Evolutionary conservation across 2,329 filamentous ascomycete genomes (phyloP).

Genomic region (Phialemonium atrogriseum): DNA sequence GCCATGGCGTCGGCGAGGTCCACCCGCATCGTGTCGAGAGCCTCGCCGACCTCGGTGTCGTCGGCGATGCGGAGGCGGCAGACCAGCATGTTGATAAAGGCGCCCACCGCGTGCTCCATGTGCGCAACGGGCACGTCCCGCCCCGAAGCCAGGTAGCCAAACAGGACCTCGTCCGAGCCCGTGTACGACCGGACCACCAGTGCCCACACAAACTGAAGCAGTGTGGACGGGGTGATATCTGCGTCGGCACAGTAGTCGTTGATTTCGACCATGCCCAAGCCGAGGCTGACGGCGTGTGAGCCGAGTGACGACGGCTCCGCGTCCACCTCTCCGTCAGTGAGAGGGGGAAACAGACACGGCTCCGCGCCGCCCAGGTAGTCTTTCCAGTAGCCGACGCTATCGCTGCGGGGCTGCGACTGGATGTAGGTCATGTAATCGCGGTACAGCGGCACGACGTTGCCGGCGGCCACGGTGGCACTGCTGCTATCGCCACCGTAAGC

Average conservation of each 20-base stretch:
- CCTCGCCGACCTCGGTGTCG: conserved; percentile 24
- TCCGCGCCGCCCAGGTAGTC: conserved; percentile 15
- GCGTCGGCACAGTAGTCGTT: conserved; percentile 27
- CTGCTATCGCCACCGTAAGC: conserved; percentile 15
- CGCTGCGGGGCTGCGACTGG: conserved; percentile 9
- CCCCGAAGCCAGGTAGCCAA: conserved; percentile 45
- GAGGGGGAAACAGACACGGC: conserved; percentile 19
- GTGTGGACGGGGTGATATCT: conserved; percentile 36
- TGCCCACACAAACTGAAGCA: conserved; percentile 37
- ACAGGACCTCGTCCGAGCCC: conserved; percentile 28
- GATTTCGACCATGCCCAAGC: no score
- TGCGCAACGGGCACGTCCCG: conserved; percentile 40
- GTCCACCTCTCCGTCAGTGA: conserved; percentile 8
- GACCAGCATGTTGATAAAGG: conserved; percentile 47
- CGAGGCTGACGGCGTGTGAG: conserved; percentile 10
- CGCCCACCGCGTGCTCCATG: conserved; percentile 39
- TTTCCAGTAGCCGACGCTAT: conserved; percentile 18
- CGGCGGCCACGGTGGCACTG: neutral
- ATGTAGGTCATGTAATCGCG: conserved; percentile 12
- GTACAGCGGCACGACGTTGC: conserved; percentile 9
- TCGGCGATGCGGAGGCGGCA: conserved; percentile 32
- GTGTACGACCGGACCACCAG: conserved; percentile 1
- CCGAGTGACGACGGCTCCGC: conserved; percentile 7
- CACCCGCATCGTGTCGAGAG: conserved; percentile 33
- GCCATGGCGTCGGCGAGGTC: conserved; percentile 36